phyloP scores from a whole-genome alignment of 2,329 filamentous ascomycete species.

The Nemania sp. region DNA sequence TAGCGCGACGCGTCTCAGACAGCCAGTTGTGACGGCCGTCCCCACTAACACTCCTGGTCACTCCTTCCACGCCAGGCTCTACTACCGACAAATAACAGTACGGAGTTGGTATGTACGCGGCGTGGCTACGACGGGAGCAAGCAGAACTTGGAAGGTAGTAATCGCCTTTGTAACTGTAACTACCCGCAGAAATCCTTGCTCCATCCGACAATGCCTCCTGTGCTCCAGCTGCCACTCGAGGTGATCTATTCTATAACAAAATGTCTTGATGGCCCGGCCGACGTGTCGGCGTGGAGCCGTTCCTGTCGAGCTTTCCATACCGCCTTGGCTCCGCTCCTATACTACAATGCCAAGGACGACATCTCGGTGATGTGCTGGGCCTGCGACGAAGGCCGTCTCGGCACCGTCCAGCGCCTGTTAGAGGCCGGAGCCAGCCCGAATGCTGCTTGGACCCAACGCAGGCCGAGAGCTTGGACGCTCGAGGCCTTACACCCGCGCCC shows the following conservation, averaged over 20 bases:
- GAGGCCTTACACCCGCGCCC: too few relatives aligned
- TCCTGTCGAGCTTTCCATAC: conserved; percentile 26
- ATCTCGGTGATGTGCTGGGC: conserved; percentile 25
- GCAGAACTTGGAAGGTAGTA: too few relatives aligned
- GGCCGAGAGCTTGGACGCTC: neutral
- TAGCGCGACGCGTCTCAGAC: too few relatives aligned
- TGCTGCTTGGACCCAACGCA: conserved; percentile 2
- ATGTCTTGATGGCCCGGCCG: conserved; percentile 3
- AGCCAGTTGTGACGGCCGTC: too few relatives aligned
- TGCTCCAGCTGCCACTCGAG: conserved; percentile 27
- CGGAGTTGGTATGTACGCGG: too few relatives aligned
- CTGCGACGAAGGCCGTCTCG: conserved; percentile 19
- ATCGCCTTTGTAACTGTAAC: too few relatives aligned
- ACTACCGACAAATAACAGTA: too few relatives aligned
- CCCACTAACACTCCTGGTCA: too few relatives aligned
- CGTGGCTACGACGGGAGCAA: too few relatives aligned
- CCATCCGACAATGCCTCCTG: conserved; percentile 28
- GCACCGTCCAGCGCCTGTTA: conserved; percentile 22
- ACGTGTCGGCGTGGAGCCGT: conserved; percentile 26
- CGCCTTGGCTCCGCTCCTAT: conserved; percentile 18
- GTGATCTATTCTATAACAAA: conserved; percentile 18
- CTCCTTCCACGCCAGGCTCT: too few relatives aligned
- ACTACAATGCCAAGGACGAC: conserved; percentile 21
- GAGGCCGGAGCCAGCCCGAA: conserved; percentile 28
- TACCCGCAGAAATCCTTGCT: too few relatives aligned